Conservation (phyloP, 306 rosid genomes). For the Vigna reflexopilosa region DNA sequence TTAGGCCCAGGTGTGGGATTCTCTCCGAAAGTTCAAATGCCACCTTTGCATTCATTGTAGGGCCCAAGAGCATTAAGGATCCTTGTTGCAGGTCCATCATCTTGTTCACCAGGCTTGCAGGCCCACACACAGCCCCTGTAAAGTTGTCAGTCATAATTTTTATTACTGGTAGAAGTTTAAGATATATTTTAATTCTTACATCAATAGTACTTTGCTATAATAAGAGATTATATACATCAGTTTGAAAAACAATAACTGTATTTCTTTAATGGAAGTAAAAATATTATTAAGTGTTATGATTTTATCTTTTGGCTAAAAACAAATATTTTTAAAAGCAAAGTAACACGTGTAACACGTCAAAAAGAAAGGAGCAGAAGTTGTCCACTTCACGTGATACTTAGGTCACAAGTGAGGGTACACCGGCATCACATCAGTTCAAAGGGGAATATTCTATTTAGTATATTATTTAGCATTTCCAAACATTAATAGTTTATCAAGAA, state of each 20-base stretch:
- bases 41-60: constrained; percentile 92
- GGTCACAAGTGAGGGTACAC: background rate
- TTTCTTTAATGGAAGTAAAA: too few relatives aligned
- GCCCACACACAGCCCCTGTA: constrained; percentile 87
- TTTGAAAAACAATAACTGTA: too few relatives aligned
- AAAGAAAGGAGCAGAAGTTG: background rate
- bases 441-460: background rate
- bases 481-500: too few relatives aligned
- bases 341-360: constrained; percentile 30
- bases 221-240: too few relatives aligned
- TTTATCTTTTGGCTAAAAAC: background rate
- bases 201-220: too few relatives aligned
- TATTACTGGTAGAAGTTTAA: too few relatives aligned
- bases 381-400: background rate
- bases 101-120: constrained; percentile 72
- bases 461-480: too few relatives aligned
- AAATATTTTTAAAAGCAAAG: background rate
- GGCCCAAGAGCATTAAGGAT: constrained; percentile 83
- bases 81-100: constrained; percentile 99
- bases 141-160: background rate
- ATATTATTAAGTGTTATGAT: too few relatives aligned
- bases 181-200: too few relatives aligned
- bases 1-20: constrained; percentile 74
- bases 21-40: constrained; percentile 92
- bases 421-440: background rate